These are phyloP conservation scores for Taiozyma onychis DNA, from an alignment of 1,139 yeast species.

Conservation along the genomic window DNA sequence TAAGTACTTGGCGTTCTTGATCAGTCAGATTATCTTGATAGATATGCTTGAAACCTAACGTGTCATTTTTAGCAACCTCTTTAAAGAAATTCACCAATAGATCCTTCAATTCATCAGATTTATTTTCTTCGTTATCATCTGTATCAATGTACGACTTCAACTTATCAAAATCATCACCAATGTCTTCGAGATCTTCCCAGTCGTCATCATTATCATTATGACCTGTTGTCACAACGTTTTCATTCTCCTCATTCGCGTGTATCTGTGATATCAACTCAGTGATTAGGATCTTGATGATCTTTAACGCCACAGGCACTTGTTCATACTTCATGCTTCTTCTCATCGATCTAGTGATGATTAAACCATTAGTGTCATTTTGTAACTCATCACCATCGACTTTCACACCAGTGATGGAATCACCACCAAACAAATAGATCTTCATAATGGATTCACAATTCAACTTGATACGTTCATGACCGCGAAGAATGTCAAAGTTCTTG, in stretches of 20 bases:
- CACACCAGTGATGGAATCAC: slow-evolving; percentile 36
- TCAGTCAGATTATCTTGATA: slow-evolving; percentile 45
- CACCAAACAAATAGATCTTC: slow-evolving; percentile 49
- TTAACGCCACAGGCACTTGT: slow-evolving; percentile 61
- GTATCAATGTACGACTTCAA: slow-evolving; percentile 16
- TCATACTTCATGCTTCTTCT: slow-evolving; percentile 59
- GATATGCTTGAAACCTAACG: slow-evolving; percentile 48
- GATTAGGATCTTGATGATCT: slow-evolving; percentile 65
- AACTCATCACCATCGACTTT: slow-evolving; percentile 65
- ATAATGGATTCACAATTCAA: slow-evolving; percentile 69
- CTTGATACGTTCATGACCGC: slow-evolving; percentile 67
- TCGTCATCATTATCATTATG: slow-evolving; percentile 44
- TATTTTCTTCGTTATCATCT: slow-evolving; percentile 22
- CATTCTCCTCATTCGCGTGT: slow-evolving; percentile 21
- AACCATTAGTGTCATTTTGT: slow-evolving; percentile 43
- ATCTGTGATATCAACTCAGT: slow-evolving; percentile 64
- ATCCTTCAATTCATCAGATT: slow-evolving; percentile 32
- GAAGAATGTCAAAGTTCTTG: slow-evolving; percentile 68
- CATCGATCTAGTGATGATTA: slow-evolving; percentile 81
- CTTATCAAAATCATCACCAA: slow-evolving; percentile 23
- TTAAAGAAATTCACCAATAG: slow-evolving; percentile 58
- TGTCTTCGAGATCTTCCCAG: slow-evolving; percentile 81
- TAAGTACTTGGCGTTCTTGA: slow-evolving; percentile 50
- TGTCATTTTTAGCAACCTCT: slow-evolving; percentile 49
- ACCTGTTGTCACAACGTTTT: slow-evolving; percentile 17